Conservation (phyloP, 1,139 yeast genomes). For the Geotrichum citri-aurantii region DNA sequence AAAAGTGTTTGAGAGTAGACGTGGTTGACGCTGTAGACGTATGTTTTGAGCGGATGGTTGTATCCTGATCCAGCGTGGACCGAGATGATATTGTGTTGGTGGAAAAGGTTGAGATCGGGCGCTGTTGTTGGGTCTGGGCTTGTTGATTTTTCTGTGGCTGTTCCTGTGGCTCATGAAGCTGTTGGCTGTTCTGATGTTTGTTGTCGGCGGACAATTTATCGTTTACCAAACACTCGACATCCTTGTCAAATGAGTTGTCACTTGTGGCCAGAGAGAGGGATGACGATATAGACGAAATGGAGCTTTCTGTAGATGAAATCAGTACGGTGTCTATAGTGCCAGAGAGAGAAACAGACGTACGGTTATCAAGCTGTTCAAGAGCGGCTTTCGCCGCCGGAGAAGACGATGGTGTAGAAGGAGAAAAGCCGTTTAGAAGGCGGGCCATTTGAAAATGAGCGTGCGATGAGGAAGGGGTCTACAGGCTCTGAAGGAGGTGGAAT, state of each 20-base stretch:
- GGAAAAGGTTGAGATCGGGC: constrained; percentile 12
- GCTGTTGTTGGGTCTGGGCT: constrained; percentile 5
- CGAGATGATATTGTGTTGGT: constrained; percentile 11
- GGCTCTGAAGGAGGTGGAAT: neutral
- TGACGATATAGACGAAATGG: neutral
- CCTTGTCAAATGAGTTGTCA: neutral
- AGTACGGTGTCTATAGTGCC: neutral
- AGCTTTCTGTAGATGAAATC: neutral
- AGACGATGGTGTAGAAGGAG: neutral
- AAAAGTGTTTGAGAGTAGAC: constrained; percentile 25
- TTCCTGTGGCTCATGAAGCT: neutral
- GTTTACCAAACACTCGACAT: neutral
- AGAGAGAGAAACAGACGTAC: neutral
- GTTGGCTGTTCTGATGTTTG: neutral
- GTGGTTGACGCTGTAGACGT: constrained; percentile 25
- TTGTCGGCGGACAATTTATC: neutral
- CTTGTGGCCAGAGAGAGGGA: neutral
- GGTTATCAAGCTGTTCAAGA: neutral
- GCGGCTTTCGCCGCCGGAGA: neutral
- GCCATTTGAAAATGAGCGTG: neutral
- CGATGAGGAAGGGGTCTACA: neutral
- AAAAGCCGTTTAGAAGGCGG: neutral
- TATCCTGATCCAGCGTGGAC: constrained; percentile 5
- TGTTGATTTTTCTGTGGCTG: neutral
- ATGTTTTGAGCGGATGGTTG: constrained; percentile 21